Evolutionary conservation across 768 basidiomycete genomes (phyloP).

Genomic region (Kwoniella bestiolae): DNA sequence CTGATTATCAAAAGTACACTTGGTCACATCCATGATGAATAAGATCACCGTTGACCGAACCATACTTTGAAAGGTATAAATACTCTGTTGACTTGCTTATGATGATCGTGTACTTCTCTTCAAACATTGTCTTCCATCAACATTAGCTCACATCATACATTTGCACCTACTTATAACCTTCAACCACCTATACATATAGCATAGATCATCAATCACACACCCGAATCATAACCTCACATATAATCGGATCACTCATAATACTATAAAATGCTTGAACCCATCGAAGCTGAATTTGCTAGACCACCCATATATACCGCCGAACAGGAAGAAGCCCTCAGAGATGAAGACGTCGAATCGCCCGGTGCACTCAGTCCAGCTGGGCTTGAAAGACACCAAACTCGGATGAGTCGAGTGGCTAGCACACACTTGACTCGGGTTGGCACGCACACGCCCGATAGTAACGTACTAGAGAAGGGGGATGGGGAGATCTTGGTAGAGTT

Average conservation of each 20-base stretch:
- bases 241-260: not conserved
- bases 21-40: not conserved
- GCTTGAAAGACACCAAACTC: constrained; percentile 12
- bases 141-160: too few species aligned
- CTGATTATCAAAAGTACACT: not conserved
- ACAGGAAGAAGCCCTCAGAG: constrained; percentile 31
- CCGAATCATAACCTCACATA: not conserved
- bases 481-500: constrained; percentile 38
- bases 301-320: constrained; percentile 37
- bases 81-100: not conserved
- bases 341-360: constrained; percentile 28
- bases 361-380: constrained; percentile 6
- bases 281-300: constrained; percentile 38
- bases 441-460: constrained; percentile 7
- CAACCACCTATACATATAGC: not conserved
- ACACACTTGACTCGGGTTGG: constrained; percentile 11
- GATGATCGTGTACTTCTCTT: not conserved
- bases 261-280: constrained; percentile 33
- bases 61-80: not conserved
- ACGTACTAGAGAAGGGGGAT: constrained; percentile 30
- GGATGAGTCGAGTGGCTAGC: constrained; percentile 1
- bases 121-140: not conserved
- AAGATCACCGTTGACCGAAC: not conserved
- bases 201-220: not conserved
- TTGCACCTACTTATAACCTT: not conserved